These are phyloP conservation scores for Clavulina sp. DNA, from an alignment of 768 basidiomycete species.

Conservation along the genomic window DNA sequence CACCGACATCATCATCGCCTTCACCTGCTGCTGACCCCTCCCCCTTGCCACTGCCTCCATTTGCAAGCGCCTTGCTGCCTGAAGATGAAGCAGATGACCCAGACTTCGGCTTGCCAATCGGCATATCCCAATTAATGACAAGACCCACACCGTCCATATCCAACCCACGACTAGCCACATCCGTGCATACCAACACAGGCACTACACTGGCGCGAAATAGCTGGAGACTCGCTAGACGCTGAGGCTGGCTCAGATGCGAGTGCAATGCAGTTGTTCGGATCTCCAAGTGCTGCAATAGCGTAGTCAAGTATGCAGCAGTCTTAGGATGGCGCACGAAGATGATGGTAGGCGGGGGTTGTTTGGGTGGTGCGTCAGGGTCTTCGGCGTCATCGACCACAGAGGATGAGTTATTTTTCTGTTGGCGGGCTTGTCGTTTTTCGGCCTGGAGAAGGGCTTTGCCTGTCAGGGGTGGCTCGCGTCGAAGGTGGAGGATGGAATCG, in stretches of 20 bases:
- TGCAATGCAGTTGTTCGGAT: conserved; percentile 84
- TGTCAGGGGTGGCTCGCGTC: conserved; percentile 37
- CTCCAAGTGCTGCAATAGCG: conserved; percentile 53
- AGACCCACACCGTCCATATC: conserved; percentile 94
- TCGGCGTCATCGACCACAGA: conserved; percentile 26
- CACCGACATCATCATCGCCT: conserved; percentile 5
- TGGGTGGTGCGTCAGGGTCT: conserved; percentile 24
- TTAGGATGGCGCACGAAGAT: conserved; percentile 76
- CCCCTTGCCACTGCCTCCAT: too few species aligned
- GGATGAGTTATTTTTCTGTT: conserved; percentile 20
- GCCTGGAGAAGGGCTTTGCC: conserved; percentile 6
- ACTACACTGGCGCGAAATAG: conserved; percentile 74
- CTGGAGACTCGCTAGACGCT: conserved; percentile 67
- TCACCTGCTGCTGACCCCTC: not conserved
- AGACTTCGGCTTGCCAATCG: conserved; percentile 33
- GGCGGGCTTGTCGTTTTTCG: conserved; percentile 12
- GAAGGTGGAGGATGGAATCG: conserved; percentile 50
- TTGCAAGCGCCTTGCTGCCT: too few species aligned
- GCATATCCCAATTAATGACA: conserved; percentile 96
- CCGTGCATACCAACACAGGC: conserved; percentile 84
- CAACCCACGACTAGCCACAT: conserved; percentile 86
- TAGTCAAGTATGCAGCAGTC: conserved; percentile 79
- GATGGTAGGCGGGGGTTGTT: conserved; percentile 83
- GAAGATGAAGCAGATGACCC: too few species aligned
- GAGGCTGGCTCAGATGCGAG: conserved; percentile 83